Base-by-base conservation (phyloP, 202 grass and related monocot genomes). In the Zoysia matrella region DNA sequence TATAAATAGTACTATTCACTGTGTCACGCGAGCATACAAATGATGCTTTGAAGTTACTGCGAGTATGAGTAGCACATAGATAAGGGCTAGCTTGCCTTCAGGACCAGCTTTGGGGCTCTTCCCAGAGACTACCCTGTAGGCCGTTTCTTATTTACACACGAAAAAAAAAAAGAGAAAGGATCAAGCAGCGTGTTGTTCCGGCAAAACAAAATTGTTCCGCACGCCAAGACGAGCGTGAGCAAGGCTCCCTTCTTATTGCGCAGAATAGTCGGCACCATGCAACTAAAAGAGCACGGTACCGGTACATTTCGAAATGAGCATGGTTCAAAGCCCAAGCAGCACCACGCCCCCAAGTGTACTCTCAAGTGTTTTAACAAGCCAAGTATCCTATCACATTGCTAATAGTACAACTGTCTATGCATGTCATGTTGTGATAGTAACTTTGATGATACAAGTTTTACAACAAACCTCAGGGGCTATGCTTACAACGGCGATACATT, bases 401-500 rank as follows among this genome's bases (percentile, higher is more conserved):
- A 78, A 69, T 18, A 50, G 0, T 15, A 8, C 50, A 15, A 62
- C 43, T 80, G 15, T 7, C 55, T 18, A 43, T 42, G 22, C n/a
- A 69, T 44, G 43, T 43, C 46, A 78, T 16, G 60, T 22, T 22
- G 22, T 22, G 22, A 22, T 62, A 39, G 46, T 41, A 81, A 15
- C 11, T 47, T 67, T 41, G 44, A 70, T 62, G n/a, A 69, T 82
- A 62, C 80, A 79, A 46, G 58, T 61, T 11, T 69, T 79, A 78
- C 83, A 78, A 18, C 40, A 22, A 82, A 47, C 5, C 5, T 48
- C 57, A 16, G 4, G 1, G 18, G 13, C 41, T 52, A 73, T 69
- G 73, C 18, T 78, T 86, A 95, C 15, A 98, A 69, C 9, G 84
- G 86, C 40, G 84, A 82, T 55, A 94, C 95, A 80, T 98, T 58